Evolutionary conservation across 2,329 filamentous ascomycete species (phyloP).

Genomic region (Trichoderma afroharzianum): DNA sequence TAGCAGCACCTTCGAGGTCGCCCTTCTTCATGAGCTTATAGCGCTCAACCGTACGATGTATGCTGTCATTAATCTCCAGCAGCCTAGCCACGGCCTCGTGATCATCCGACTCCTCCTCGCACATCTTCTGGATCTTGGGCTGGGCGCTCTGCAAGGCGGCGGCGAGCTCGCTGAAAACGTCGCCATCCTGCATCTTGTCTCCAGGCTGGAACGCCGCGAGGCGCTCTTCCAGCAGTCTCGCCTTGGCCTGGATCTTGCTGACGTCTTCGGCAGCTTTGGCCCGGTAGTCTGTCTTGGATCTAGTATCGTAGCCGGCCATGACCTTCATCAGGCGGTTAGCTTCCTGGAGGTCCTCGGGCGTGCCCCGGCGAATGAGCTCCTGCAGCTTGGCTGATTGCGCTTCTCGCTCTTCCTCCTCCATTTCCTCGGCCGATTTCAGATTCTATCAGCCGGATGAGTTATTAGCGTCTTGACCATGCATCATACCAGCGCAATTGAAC

Average conservation of each 20-base stretch:
- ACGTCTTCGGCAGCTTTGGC: constrained; percentile 97
- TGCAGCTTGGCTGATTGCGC: constrained; percentile 98
- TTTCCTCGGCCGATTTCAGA: constrained; percentile 92
- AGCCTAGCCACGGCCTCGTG: constrained; percentile 93
- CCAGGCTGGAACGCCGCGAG: constrained; percentile 78
- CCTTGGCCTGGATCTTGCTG: constrained; percentile 91
- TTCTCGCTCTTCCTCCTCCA: constrained; percentile 94
- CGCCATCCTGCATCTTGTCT: constrained; percentile 68
- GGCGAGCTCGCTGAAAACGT: constrained; percentile 79
- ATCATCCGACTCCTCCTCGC: constrained; percentile 96
- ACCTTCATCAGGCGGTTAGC: constrained; percentile 98
- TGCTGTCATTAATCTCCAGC: constrained; percentile 97
- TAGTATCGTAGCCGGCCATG: constrained; percentile 95
- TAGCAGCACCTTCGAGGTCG: constrained; percentile 77
- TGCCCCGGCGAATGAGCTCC: constrained; percentile 87
- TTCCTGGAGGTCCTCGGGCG: constrained; percentile 91
- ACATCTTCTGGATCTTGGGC: constrained; percentile 99
- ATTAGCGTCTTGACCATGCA: background rate
- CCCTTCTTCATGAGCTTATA: constrained; percentile 97
- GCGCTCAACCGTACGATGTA: constrained; percentile 91
- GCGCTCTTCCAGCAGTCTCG: constrained; percentile 86
- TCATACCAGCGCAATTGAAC: background rate
- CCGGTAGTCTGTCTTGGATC: constrained; percentile 94
- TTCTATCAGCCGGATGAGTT: constrained; percentile 53
- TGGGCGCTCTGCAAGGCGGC: constrained; percentile 87